A percentile compares a stretch with the other conserved stretches of the same genome.
These are phyloP conservation scores for Vigna radiata DNA, from an alignment of 306 rosid species.

Conservation along the genomic window DNA sequence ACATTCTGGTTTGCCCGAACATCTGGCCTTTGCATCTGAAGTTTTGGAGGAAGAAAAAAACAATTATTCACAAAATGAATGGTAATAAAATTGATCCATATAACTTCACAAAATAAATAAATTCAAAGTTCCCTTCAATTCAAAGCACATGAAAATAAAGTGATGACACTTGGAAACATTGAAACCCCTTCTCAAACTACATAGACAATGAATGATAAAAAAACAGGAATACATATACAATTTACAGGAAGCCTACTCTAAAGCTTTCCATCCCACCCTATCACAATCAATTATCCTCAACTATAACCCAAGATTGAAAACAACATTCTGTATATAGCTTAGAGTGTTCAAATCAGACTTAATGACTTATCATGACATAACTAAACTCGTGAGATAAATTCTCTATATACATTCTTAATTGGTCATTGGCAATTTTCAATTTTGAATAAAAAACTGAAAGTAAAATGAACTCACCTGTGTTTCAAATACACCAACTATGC, in stretches of 20 bases:
- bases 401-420: slow-evolving; percentile 4
- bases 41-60: slow-evolving; percentile 21
- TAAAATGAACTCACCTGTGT: slow-evolving; percentile 48
- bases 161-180: background rate
- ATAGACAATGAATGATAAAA: background rate
- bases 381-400: slow-evolving; percentile 4
- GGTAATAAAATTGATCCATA: slow-evolving; percentile 20
- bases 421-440: background rate
- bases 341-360: background rate
- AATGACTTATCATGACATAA: slow-evolving; percentile 8
- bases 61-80: slow-evolving; percentile 34
- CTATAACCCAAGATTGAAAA: slow-evolving; percentile 24
- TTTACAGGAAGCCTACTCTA: slow-evolving; percentile 16
- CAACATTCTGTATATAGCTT: slow-evolving; percentile 13
- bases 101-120: background rate
- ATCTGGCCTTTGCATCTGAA: slow-evolving; percentile 61
- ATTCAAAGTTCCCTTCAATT: background rate
- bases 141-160: slow-evolving; percentile 3
- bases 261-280: slow-evolving; percentile 22
- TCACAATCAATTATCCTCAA: slow-evolving; percentile 21
- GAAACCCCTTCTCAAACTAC: slow-evolving; percentile 36
- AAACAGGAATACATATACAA: slow-evolving; percentile 11
- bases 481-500: slow-evolving; percentile 69
- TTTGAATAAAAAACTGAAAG: slow-evolving; percentile 11
- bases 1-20: slow-evolving; percentile 56